Base-by-base conservation (phyloP, 257 asterid genomes). In the Cruciata laevipes region DNA sequence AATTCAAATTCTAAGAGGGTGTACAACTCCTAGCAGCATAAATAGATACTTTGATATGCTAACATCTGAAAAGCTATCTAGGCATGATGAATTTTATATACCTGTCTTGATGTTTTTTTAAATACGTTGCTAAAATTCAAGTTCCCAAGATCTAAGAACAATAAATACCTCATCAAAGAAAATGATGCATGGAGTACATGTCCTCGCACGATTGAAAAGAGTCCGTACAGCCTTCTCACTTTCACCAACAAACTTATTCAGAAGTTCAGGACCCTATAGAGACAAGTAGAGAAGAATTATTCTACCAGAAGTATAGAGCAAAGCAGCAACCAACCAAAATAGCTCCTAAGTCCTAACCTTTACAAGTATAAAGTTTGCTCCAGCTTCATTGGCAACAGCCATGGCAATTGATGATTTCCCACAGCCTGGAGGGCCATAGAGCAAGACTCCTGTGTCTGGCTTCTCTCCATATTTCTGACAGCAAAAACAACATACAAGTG, bases 341-440 rank as follows among this genome's bases (percentile, higher is more conserved):
- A 14, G 47, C 42, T 63, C 61, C 27, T 71, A 81, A 89, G 37
- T 63, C 61, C 27, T 71, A 81, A 89, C 98, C 89, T 89, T 86
- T 57, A 93, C 77, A 70, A 88, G 93, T 65, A 93, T 93, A 80
- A 93, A 93, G 83, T 81, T 93, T 52, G 96, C 94, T 67, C 94
- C 97, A 13, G 95, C 94, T 83, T 87, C 95, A 69, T 79, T 86
- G 60, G 98, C 98, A 79, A 92, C 95, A 66, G 97, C 98, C 84
- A 86, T 86, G 52, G 98, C 98, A 30, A 93, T 89, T 79, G 88
- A 79, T 42, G 98, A 89, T 83, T 93, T 93, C 42, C 98, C 98
- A 32, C 98, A 89, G 65, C 98, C 97, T 9, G 98, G 98, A 71
- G 98, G 98, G 65, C 98, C 97, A 79, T 86, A 88, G 31, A 93